Percentiles rank a stretch among this genome's conserved stretches.
phyloP scores from a whole-genome alignment of 2,329 filamentous ascomycete genomes.

The Penicillium sp. region DNA sequence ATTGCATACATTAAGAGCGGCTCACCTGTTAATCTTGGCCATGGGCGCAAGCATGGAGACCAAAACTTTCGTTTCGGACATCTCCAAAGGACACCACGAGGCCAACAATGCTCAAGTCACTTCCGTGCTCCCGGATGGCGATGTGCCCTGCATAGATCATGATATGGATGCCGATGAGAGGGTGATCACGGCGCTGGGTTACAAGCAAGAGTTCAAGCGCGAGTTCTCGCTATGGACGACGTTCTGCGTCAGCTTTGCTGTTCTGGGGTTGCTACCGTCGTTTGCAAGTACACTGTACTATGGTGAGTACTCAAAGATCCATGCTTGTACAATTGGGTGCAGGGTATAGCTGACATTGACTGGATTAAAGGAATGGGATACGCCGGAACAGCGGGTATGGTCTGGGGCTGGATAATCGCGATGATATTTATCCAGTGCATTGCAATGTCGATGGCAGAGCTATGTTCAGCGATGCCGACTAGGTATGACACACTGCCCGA shows the following conservation, averaged over 20 bases:
- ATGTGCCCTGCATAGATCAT: constrained; percentile 38
- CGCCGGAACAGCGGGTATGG: constrained; percentile 63
- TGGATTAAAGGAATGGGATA: constrained; percentile 49
- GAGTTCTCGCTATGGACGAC: constrained; percentile 74
- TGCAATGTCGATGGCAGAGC: constrained; percentile 67
- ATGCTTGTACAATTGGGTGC: background rate
- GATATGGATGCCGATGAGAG: constrained; percentile 43
- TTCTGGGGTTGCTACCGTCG: constrained; percentile 68
- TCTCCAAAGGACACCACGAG: constrained; percentile 23
- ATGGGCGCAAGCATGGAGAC: constrained; percentile 15
- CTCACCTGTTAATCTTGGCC: background rate
- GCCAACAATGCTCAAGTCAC: constrained; percentile 37
- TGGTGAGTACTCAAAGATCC: constrained; percentile 47
- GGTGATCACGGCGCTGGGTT: constrained; percentile 47
- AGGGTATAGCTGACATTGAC: constrained; percentile 1
- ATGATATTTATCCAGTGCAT: constrained; percentile 72
- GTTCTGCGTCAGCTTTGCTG: constrained; percentile 72
- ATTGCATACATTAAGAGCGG: background rate
- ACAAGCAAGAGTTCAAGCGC: constrained; percentile 65
- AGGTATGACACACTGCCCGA: constrained; percentile 37
- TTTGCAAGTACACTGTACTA: constrained; percentile 72
- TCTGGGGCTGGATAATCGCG: constrained; percentile 73
- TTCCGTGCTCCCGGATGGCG: constrained; percentile 38
- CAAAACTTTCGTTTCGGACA: constrained; percentile 8
- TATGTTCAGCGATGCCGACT: constrained; percentile 72